A percentile compares a stretch with the other conserved stretches of the same genome.
Evolutionary conservation across 2,329 filamentous ascomycete species (phyloP).

Genomic region (Epichloe uncinata): DNA sequence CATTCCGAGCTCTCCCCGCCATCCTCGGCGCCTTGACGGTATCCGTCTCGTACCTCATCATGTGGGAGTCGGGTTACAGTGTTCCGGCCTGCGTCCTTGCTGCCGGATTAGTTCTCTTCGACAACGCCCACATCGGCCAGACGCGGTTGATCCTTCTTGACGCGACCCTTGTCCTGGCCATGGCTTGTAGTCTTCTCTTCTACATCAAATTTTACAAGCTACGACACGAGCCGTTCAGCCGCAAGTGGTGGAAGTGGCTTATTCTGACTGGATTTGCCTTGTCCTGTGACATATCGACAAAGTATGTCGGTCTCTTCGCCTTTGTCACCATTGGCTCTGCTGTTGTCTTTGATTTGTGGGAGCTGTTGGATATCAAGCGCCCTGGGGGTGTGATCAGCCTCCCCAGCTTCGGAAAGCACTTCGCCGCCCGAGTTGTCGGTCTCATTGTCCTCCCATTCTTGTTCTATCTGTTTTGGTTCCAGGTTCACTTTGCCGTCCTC

Average conservation of each 20-base stretch:
- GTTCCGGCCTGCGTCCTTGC: constrained; percentile 83
- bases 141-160: constrained; percentile 90
- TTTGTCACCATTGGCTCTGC: constrained; percentile 95
- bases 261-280: constrained; percentile 86
- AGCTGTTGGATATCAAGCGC: constrained; percentile 79
- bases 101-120: constrained; percentile 75
- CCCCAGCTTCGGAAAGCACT: constrained; percentile 75
- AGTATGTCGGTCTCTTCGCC: constrained; percentile 93
- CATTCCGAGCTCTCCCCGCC: constrained; percentile 82
- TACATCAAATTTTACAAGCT: constrained; percentile 98
- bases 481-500: constrained; percentile 92
- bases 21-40: constrained; percentile 86
- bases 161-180: constrained; percentile 85
- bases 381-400: constrained; percentile 72
- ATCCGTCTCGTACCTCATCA: constrained; percentile 87
- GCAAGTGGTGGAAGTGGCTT: constrained; percentile 99
- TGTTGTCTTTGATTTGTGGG: constrained; percentile 90
- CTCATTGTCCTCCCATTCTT: constrained; percentile 87
- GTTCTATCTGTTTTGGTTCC: constrained; percentile 99
- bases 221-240: constrained; percentile 73
- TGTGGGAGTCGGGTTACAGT: constrained; percentile 99
- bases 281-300: constrained; percentile 96
- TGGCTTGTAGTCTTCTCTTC: constrained; percentile 85
- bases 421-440: constrained; percentile 71
- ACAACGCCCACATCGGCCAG: constrained; percentile 96